phyloP scores from a whole-genome alignment of 495 filamentous ascomycete species.

The Trichoderma reesei region DNA sequence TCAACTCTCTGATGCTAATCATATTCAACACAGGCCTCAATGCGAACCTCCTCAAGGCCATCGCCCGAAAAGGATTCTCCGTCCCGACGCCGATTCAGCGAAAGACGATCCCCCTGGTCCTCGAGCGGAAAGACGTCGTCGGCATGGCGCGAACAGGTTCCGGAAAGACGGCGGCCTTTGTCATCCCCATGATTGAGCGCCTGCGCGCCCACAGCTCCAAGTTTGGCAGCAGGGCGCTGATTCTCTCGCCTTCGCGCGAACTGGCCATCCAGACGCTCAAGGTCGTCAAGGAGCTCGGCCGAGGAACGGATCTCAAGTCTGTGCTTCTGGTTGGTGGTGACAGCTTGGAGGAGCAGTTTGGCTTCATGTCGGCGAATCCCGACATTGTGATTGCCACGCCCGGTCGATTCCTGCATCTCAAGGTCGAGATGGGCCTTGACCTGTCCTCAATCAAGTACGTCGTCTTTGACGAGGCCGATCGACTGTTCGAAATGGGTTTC shows the following conservation, averaged over 20 bases:
- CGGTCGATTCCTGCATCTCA: constrained; percentile 87
- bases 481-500: constrained; percentile 97
- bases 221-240: constrained; percentile 73
- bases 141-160: constrained; percentile 96
- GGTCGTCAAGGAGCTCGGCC: constrained; percentile 87
- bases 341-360: constrained; percentile 91
- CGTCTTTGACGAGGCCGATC: constrained; percentile 94
- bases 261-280: constrained; percentile 90
- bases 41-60: constrained; percentile 71
- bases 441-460: constrained; percentile 79
- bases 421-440: constrained; percentile 89
- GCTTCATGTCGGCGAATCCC: constrained; percentile 83
- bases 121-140: constrained; percentile 85
- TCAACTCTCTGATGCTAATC: constrained; percentile 10
- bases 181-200: constrained; percentile 95
- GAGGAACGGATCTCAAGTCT: constrained; percentile 80
- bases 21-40: constrained; percentile 49
- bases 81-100: constrained; percentile 96
- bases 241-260: constrained; percentile 87
- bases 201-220: constrained; percentile 79
- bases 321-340: constrained; percentile 91
- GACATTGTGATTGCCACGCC: constrained; percentile 96
- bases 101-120: constrained; percentile 84
- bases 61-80: constrained; percentile 84
- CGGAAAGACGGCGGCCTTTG: constrained; percentile 94